Evolutionary conservation across 2,329 filamentous ascomycete species (phyloP).

Genomic region (Fusarium sp.): DNA sequence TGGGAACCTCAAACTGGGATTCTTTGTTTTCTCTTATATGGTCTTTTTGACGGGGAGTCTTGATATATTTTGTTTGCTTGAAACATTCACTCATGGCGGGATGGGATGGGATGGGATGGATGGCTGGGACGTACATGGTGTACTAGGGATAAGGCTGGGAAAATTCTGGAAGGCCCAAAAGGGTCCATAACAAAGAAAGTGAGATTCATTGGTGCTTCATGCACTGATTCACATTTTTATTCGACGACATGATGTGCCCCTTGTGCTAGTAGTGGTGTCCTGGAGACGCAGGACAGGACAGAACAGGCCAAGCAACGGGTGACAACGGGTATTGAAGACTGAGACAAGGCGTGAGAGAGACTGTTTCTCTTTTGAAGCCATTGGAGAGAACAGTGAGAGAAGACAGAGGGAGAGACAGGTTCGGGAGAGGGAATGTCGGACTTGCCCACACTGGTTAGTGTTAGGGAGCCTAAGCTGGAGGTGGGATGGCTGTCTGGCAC

Average conservation of each 20-base stretch:
- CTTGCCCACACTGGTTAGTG: not conserved
- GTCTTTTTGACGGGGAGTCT: not conserved
- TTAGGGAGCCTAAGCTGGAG: not conserved
- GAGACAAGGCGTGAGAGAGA: not conserved
- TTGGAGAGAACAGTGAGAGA: not conserved
- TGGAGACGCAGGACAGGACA: not conserved
- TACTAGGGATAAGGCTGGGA: conserved; percentile 1
- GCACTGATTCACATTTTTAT: not conserved
- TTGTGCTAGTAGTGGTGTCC: not conserved
- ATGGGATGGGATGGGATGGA: not conserved
- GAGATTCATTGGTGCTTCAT: not conserved
- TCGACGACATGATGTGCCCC: not conserved
- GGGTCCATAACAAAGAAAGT: not conserved
- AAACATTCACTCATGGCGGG: not conserved
- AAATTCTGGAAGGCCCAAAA: conserved; percentile 8
- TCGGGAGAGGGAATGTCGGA: conserved; percentile 35
- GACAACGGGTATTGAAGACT: not conserved
- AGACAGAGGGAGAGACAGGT: not conserved
- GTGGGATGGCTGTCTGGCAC: conserved; percentile 14
- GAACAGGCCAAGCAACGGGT: not conserved
- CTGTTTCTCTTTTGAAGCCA: conserved; percentile 1
- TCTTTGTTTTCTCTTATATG: conserved; percentile 1
- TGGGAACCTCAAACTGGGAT: conserved; percentile 4
- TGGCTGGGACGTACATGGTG: not conserved
- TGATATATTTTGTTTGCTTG: not conserved